Conservation (phyloP, 352 stramenopile species). For the Aphanomyces astaci region DNA sequence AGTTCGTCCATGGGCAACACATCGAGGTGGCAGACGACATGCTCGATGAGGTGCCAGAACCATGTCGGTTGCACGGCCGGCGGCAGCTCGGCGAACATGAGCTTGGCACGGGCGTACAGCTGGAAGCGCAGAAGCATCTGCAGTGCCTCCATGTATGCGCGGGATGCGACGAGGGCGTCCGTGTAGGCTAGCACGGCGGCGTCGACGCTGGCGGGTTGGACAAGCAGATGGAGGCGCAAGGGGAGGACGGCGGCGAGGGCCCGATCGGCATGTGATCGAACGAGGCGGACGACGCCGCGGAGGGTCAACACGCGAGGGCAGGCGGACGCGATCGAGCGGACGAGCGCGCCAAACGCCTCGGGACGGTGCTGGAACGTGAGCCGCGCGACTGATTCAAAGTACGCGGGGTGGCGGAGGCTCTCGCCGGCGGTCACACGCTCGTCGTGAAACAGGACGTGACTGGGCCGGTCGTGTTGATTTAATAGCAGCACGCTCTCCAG, state of each 20-base stretch:
- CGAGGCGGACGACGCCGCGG: slow-evolving; percentile 31
- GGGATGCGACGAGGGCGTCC: background rate
- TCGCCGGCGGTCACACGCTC: slow-evolving; percentile 50
- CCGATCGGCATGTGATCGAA: slow-evolving; percentile 56
- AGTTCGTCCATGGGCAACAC: background rate
- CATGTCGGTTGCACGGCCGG: background rate
- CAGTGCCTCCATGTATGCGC: slow-evolving; percentile 2
- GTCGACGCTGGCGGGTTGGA: background rate
- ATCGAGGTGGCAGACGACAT: background rate
- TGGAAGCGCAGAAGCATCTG: background rate
- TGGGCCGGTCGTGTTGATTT: slow-evolving; percentile 28
- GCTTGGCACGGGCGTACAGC: background rate
- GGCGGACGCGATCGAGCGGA: slow-evolving; percentile 46
- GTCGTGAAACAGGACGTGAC: slow-evolving; percentile 74
- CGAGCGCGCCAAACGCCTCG: slow-evolving; percentile 43
- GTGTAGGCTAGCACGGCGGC: slow-evolving; percentile 1
- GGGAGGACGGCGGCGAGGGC: slow-evolving; percentile 57
- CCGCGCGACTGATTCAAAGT: slow-evolving; percentile 73
- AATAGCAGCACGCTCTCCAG: slow-evolving; percentile 58
- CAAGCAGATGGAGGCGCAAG: background rate
- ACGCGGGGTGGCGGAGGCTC: slow-evolving; percentile 45
- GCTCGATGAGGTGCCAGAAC: background rate
- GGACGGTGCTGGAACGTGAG: slow-evolving; percentile 73
- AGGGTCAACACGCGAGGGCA: slow-evolving; percentile 64
- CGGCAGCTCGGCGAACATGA: background rate